A percentile compares a stretch with the other conserved stretches of the same genome.
Evolutionary conservation across 2,329 filamentous ascomycete genomes (phyloP).

Genomic region (Corynespora cassiicola): DNA sequence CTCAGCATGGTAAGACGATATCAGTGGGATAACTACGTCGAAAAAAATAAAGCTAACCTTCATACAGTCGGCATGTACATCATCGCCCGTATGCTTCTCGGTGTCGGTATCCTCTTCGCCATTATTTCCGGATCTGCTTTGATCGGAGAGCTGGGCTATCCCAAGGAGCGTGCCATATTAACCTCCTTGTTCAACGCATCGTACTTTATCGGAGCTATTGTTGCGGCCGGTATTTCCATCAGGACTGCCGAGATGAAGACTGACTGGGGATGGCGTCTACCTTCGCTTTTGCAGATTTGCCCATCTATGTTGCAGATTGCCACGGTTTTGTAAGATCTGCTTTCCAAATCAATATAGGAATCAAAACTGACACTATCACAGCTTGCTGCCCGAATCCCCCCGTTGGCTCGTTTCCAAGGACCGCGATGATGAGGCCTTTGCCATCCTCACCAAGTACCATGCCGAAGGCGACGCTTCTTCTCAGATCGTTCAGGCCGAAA

Average conservation of each 20-base stretch:
- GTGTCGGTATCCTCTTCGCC: slow-evolving; percentile 66
- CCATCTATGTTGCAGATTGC: slow-evolving; percentile 55
- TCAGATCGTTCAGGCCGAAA: slow-evolving; percentile 59
- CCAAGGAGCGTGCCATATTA: slow-evolving; percentile 65
- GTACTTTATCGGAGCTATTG: slow-evolving; percentile 61
- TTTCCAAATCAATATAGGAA: not conserved
- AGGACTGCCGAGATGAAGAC: slow-evolving; percentile 52
- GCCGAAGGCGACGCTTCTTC: slow-evolving; percentile 49
- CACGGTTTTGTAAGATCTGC: slow-evolving; percentile 37
- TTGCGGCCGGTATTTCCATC: slow-evolving; percentile 57
- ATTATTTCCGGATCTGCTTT: slow-evolving; percentile 65
- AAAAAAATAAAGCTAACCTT: slow-evolving; percentile 6
- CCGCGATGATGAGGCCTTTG: slow-evolving; percentile 51
- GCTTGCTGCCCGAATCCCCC: slow-evolving; percentile 49
- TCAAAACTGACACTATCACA: slow-evolving; percentile 10
- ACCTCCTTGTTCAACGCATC: slow-evolving; percentile 68
- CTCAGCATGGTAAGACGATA: slow-evolving; percentile 34
- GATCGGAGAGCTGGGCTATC: slow-evolving; percentile 67
- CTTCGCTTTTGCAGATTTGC: slow-evolving; percentile 57
- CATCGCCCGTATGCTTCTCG: slow-evolving; percentile 65
- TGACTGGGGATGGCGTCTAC: slow-evolving; percentile 59
- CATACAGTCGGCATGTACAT: slow-evolving; percentile 63
- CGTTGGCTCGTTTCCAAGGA: slow-evolving; percentile 61
- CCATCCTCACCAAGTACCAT: slow-evolving; percentile 50
- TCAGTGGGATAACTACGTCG: not conserved